Evolutionary conservation across 805 yeast species (phyloP), one percentile per base, ranked within the genome.

Genomic region (Candida caryicola): DNA sequence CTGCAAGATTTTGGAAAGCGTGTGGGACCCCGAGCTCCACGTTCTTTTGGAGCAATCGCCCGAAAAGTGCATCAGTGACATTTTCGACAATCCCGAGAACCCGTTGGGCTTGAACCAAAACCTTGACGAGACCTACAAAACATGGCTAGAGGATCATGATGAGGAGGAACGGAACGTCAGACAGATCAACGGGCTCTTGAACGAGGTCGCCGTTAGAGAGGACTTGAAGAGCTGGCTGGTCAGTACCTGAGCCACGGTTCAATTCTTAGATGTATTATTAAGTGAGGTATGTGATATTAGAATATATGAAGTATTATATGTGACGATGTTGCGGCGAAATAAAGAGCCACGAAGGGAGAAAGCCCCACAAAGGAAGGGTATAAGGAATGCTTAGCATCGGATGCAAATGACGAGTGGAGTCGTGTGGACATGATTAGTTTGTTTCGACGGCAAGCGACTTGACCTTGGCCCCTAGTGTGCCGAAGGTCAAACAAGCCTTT

Each of bases 51-150:
- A 63, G 67, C 70, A 56, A 34, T 67, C 81, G 9, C 91, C 96
- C 0, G 73, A 74, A 34, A 85, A 81, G 41, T 77, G 90, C 45
- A 71, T 89, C 8, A 79, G 79, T 23, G 95, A 87, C 57, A 83
- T 90, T 2, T 74, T 86, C 40, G 71, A 75, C 19, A 84, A 85
- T 21, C 85, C 86, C 1, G 75, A 77, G 17, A 33, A 45, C 17
- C 49, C 43, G 10, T 18, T 35, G 21, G 47, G 45, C 10, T 44
- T 42, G 40, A 43, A 45, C 12, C 41, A 43, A 21, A 39, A 44
- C n/a, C 27, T 48, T 19, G 44, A 41, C 28, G 40, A 42, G 21
- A 35, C 41, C 28, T 41, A 39, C 23, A 23, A 33, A 8, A 18
- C 35, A 4, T 39, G 46, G 46, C 6, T 33, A 9, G 33, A 41